Evolutionary conservation across 306 rosid genomes (phyloP).

Genomic region (Casuarina equisetifolia): DNA sequence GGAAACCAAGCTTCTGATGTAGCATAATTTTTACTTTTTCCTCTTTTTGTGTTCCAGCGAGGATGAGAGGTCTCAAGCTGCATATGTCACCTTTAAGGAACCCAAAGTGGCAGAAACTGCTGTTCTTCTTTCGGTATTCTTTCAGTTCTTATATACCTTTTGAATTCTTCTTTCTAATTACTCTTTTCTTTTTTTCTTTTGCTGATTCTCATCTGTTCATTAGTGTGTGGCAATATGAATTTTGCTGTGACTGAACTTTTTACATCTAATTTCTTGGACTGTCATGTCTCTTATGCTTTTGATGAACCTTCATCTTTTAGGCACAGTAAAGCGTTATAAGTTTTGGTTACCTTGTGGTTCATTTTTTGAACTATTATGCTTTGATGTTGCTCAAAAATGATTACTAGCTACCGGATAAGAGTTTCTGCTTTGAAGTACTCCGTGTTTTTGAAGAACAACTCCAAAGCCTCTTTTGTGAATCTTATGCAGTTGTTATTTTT

Average conservation of each 20-base stretch:
- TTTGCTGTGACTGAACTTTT: neutral
- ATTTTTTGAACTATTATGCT: neutral
- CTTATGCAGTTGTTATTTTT: too few relatives aligned
- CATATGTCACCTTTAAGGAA: conserved; percentile 62
- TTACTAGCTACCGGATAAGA: neutral
- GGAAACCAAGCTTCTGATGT: neutral
- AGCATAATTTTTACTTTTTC: neutral
- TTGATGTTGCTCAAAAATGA: neutral
- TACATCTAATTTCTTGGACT: neutral
- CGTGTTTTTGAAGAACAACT: neutral
- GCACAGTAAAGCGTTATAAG: neutral
- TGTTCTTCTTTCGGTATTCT: conserved; percentile 64
- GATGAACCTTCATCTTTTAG: neutral
- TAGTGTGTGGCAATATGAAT: conserved; percentile 4
- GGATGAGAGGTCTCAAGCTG: conserved; percentile 44
- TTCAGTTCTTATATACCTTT: conserved; percentile 13
- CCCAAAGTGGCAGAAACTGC: conserved; percentile 63
- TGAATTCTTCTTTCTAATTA: neutral
- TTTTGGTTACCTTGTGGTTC: neutral
- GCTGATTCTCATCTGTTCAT: neutral
- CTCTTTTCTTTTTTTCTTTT: neutral
- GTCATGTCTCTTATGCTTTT: neutral
- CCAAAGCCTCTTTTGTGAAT: too few relatives aligned
- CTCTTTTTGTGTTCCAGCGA: conserved; percentile 33
- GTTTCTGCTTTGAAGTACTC: conserved; percentile 1